Base-by-base conservation (phyloP, 225 moss, liverwort and hornwort species). In the Lunularia cruciata region DNA sequence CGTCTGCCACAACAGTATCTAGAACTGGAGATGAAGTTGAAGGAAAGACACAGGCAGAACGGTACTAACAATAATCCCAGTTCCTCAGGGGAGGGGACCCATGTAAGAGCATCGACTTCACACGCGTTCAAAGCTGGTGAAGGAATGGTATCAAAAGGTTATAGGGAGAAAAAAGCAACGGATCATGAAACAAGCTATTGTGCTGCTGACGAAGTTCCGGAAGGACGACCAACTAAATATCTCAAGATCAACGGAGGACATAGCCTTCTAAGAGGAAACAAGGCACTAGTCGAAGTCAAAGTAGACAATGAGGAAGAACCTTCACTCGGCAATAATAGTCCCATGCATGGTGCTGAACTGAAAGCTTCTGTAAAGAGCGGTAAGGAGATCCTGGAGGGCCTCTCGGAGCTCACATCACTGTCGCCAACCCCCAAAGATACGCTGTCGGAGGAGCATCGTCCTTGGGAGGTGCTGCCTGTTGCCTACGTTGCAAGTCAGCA, bases 401-500 rank as follows among this genome's bases (percentile, higher is more conserved):
- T 6, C 31, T 31, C 39, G 32, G 27, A 8, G 30, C 6, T 13
- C 27, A 22, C 22, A 28, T 27, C 53, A 72, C 57, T 36, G 30
- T 12, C 23, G n/a, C 35, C 62, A 75, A 76, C 78, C 73, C 71
- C 60, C 79, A 72, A 51, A 57, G 47, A 80, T 61, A 60, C 72
- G 66, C 3, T 74, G 73, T 63, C 60, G 27, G 81, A 79, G 73
- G 76, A 68, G 60, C 79, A 49, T 32, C 34, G 35, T n/a, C 35
- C 51, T 59, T 90, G 86, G 89, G 84, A 88, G 74, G 89, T 82
- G 23, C 84, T 90, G 81, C 95, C 95, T 23, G 75, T 79, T 63
- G 81, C 95, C 8, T 95, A 92, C 66, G 73, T 85, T 55, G 83
- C 69, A 37, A 88, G 83, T 71, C 76, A 78, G 53, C 89, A 83